Percentiles rank a stretch among this genome's conserved stretches.
These are phyloP conservation scores for Ascochyta fabae DNA, from an alignment of 2,329 filamentous ascomycete species.

Conservation along the genomic window DNA sequence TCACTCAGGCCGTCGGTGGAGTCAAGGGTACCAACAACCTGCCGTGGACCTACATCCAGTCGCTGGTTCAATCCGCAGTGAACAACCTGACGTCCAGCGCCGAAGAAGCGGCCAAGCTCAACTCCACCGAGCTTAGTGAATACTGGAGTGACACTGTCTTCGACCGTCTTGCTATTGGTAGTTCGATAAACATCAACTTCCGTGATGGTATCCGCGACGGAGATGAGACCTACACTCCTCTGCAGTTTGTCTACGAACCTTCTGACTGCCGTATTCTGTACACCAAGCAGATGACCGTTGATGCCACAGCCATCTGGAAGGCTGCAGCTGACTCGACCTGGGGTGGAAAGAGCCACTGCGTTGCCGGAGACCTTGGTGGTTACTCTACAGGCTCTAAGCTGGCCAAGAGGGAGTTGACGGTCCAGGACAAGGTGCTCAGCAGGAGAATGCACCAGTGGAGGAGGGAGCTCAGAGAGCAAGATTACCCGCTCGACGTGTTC, in stretches of 20 bases:
- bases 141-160: conserved; percentile 43
- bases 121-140: conserved; percentile 39
- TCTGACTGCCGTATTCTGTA: conserved; percentile 69
- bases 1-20: conserved; percentile 67
- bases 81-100: conserved; percentile 28
- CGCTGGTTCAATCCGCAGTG: conserved; percentile 31
- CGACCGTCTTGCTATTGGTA: conserved; percentile 36
- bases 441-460: conserved; percentile 42
- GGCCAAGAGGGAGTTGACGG: conserved; percentile 34
- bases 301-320: conserved; percentile 63
- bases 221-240: conserved; percentile 53
- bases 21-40: conserved; percentile 62
- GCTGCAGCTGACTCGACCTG: conserved; percentile 48
- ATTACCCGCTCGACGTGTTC: conserved; percentile 47
- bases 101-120: conserved; percentile 37
- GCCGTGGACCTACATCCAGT: conserved; percentile 42
- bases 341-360: conserved; percentile 40
- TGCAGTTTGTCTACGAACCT: conserved; percentile 67
- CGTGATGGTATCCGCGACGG: conserved; percentile 53
- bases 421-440: conserved; percentile 31
- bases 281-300: conserved; percentile 62
- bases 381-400: conserved; percentile 23
- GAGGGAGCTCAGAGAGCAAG: conserved; percentile 29
- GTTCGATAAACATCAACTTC: conserved; percentile 45
- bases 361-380: conserved; percentile 40